These are phyloP conservation scores for Aspergillus tubingensis DNA, from an alignment of 2,329 filamentous ascomycete genomes.

Conservation along the genomic window DNA sequence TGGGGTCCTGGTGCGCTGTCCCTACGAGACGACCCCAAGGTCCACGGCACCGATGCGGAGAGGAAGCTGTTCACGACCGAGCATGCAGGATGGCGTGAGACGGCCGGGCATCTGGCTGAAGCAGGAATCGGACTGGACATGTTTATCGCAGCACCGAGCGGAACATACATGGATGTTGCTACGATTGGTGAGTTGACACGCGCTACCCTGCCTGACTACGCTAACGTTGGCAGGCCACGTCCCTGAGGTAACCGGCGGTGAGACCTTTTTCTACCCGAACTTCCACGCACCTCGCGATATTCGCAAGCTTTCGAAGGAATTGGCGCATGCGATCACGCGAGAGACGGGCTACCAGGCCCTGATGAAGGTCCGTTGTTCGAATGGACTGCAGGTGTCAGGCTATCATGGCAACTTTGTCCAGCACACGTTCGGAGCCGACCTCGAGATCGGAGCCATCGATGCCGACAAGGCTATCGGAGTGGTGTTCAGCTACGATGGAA, in stretches of 20 bases:
- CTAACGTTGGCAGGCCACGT: constrained; percentile 65
- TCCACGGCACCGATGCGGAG: constrained; percentile 82
- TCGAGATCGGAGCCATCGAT: constrained; percentile 90
- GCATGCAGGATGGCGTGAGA: constrained; percentile 82
- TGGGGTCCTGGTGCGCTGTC: constrained; percentile 86
- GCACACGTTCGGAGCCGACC: constrained; percentile 89
- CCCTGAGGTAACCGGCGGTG: constrained; percentile 85
- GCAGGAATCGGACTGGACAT: constrained; percentile 87
- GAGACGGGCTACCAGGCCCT: constrained; percentile 94
- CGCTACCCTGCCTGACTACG: constrained; percentile 1
- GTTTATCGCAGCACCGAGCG: constrained; percentile 88
- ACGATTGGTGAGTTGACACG: constrained; percentile 68
- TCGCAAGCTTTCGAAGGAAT: constrained; percentile 78
- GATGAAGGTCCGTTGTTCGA: constrained; percentile 98
- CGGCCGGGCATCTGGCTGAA: constrained; percentile 83
- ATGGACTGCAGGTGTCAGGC: constrained; percentile 86
- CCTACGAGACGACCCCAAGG: constrained; percentile 83
- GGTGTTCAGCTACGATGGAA: constrained; percentile 92
- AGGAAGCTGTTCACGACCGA: constrained; percentile 91
- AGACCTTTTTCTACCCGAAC: constrained; percentile 96
- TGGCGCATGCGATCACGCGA: constrained; percentile 80
- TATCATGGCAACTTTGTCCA: constrained; percentile 98
- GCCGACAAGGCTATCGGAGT: constrained; percentile 91
- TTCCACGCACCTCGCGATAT: constrained; percentile 86
- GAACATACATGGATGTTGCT: constrained; percentile 88